Conservation (phyloP, 805 yeast genomes). For the Kurtzmaniella cleridarum region DNA sequence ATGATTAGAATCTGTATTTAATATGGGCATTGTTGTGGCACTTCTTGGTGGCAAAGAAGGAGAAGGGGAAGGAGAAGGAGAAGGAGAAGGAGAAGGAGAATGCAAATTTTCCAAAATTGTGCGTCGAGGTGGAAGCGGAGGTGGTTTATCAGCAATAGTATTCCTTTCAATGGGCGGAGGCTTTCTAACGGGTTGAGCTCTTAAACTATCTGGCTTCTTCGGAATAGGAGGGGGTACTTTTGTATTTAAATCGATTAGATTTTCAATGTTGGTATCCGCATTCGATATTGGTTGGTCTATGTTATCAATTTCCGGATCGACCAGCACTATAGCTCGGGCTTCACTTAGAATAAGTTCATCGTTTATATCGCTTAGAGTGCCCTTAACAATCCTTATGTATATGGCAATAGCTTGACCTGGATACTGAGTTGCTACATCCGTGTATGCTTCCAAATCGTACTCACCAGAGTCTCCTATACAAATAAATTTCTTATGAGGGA, state of each 20-base stretch:
- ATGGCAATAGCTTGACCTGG: constrained; percentile 70
- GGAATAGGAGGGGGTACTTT: constrained; percentile 43
- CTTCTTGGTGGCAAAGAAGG: constrained; percentile 29
- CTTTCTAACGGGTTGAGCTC: constrained; percentile 21
- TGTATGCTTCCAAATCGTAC: constrained; percentile 87
- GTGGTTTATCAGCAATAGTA: background rate
- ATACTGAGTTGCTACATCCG: constrained; percentile 53
- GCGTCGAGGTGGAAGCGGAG: constrained; percentile 10
- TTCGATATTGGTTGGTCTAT: constrained; percentile 2
- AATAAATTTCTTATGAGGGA: constrained; percentile 71
- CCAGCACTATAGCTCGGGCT: constrained; percentile 17
- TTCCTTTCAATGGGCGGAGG: background rate
- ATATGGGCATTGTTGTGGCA: constrained; percentile 6
- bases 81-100: constrained; percentile 24
- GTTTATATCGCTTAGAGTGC: constrained; percentile 57
- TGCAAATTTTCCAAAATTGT: constrained; percentile 3
- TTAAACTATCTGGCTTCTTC: constrained; percentile 38
- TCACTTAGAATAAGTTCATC: constrained; percentile 30
- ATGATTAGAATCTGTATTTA: constrained; percentile 1
- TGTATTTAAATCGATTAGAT: constrained; percentile 4
- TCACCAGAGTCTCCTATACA: constrained; percentile 96
- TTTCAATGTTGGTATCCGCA: background rate
- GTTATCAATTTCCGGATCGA: too few species aligned
- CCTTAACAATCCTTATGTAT: constrained; percentile 71
- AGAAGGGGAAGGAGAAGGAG: constrained; percentile 18